Conservation (phyloP, 1,284 basidiomycete species). For the Fomitopsis palustris region DNA sequence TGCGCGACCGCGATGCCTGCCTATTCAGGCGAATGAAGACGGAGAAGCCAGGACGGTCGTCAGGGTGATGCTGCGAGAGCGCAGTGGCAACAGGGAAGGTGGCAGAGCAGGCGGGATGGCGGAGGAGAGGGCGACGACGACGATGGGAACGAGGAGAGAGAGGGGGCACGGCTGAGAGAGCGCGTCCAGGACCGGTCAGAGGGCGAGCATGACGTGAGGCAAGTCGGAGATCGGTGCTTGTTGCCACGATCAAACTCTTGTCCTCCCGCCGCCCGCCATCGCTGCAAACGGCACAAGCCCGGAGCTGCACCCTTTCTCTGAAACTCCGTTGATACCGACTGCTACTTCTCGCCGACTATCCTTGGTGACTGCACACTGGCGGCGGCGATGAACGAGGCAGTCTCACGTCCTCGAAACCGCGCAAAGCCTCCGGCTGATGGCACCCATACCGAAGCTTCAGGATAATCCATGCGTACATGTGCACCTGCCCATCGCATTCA, state of each 20-base stretch:
- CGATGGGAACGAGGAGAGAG: neutral
- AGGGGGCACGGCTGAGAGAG: conserved; percentile 2
- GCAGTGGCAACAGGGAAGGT: neutral
- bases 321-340: neutral
- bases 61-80: neutral
- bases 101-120: neutral
- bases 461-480: neutral
- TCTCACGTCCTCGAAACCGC: conserved; percentile 7
- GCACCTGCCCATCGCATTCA: neutral
- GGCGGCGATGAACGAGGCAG: neutral
- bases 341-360: neutral
- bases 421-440: neutral
- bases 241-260: neutral
- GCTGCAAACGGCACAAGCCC: neutral
- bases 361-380: neutral
- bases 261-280: neutral
- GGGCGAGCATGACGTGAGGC: neutral
- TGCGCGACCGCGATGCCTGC: neutral
- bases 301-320: neutral
- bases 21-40: neutral
- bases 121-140: neutral
- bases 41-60: conserved; percentile 1
- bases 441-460: neutral
- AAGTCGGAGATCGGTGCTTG: neutral
- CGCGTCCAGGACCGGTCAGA: neutral